Base-by-base conservation (phyloP, 345 rosid species). In the Eucalyptus microcorys region DNA sequence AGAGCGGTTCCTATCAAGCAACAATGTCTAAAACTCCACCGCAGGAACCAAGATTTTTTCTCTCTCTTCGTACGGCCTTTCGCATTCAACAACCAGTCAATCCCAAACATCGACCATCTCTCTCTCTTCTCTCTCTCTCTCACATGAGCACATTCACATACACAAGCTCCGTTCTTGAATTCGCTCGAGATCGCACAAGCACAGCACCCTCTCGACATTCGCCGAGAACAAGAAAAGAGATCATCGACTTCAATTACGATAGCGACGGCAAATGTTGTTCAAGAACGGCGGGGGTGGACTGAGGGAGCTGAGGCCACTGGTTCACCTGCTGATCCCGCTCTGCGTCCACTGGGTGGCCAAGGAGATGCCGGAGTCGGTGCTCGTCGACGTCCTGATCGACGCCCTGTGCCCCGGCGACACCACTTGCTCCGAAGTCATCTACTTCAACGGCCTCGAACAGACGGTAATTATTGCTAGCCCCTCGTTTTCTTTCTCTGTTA, bases 361-460 rank as follows among this genome's bases (percentile, higher is more conserved):
- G 91, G 92, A 90, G 86, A 94, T 94, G 96, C 93, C 96, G 16
- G 96, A 93, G 85, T 92, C 96, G 24, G 93, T 94, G 87, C 95
- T 94, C 86, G 94, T 94, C 87, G 96, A 94, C 90, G 92, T 93
- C 88, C 90, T 90, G 87, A 91, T 94, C 83, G 85, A n/a, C 87
- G 95, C 94, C 80, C 89, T 94, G 45, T 94, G 96, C 87, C 93
- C 96, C 66, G 93, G 91, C 14, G 88, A 91, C 19, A 88, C 92
- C 49, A 91, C 94, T 16, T 94, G 95, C 86, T 87, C 93, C n/a
- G 66, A 94, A 86, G 95, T 93, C 90, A 93, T 94, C 89, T 94
- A 94, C 88, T 86, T 92, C 52, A 92, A 59, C 19, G 96, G 96
- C 42, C 91, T 94, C 86, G 93, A 94, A 47, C 95, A 94, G 92